Base-by-base conservation (phyloP, 345 rosid species). In the Aquilaria yunnanensis region DNA sequence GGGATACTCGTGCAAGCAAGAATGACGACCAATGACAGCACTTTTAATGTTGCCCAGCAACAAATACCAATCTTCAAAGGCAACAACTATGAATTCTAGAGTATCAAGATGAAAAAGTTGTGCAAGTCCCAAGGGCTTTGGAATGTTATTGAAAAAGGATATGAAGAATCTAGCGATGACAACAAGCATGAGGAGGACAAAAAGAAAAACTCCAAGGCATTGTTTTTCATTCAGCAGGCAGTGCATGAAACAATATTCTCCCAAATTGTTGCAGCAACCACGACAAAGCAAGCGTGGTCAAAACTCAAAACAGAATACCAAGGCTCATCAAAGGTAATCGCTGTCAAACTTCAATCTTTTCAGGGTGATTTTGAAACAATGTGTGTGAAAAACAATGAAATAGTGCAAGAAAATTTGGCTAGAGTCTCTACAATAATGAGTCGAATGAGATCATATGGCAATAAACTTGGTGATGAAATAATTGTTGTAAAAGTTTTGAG, bases 191-290 rank as follows among this genome's bases (percentile, higher is more conserved):
- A 45, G 2, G 34, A 31, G 7, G 31, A 0, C 0, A 2, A 33
- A 12, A 47, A 47, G 14, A 32, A 47, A 31, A 47, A 65, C 31
- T 6, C 54, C 2, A 55, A 56, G 2, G 45, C 61, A 6, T 29
- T 46, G 12, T 64, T 29, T 16, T 64, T 65, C 10, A 45, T 65
- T 56, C 55, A 55, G 12, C 61, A 65, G 10, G 53, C 14, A 6
- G 23, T 31, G 1, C 68, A 56, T 31, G 32, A 41, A 1, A 4
- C 37, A 0, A 7, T 32, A 12, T 64, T 64, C 23, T 41, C 53
- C 6, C 43, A 9, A 43, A 54, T 64, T 41, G 49, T 11, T 6
- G 8, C 6, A 54, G 16, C 60, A n/a, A 23, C 4, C 2, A 64
- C 51, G 10, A 3, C 12, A 54, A 54, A 54, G 4, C 7, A 54